Base-by-base conservation (phyloP, 1,284 basidiomycete genomes). In the Mrakiaceae sp. region DNA sequence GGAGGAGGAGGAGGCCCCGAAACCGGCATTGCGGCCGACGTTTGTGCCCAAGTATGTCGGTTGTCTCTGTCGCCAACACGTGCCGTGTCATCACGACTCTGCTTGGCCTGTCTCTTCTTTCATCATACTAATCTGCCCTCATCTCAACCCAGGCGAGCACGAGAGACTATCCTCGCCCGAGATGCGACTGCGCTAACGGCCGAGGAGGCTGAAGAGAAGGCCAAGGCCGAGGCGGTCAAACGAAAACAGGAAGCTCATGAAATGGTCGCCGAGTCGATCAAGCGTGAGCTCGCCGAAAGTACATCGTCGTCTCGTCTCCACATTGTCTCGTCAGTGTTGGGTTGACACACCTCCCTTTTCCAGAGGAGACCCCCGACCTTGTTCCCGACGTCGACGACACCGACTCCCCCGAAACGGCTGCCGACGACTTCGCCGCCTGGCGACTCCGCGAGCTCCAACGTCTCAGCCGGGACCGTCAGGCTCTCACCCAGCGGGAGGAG, bases 391-490 rank as follows among this genome's bases (percentile, higher is more conserved):
- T 98, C 0, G 94, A 98, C 77, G 96, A 98, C 75, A 89, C 90
- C 1, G 96, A 99, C 72, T 40, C 43, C 43, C 43, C 43, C 39
- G 42, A 40, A 39, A 94, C 89, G 1, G 74, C 94, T 58, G 50
- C 62, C 4, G 94, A 98, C 72, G 96, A 99, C 76, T 99, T 99
- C 70, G 90, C 95, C 71, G 90, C 88, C 0, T 99, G 96, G 96
- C 84, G 93, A 61, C 76, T 95, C 56, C 84, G 96, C 65, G 96
- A 99, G 74, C 82, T 98, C 4, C 85, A 82, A 27, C 84, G 96
- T 61, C 87, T 99, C 67, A 88, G 94, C 74, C 84, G 87, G 63
- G 93, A 98, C 76, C 90, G 90, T 74, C 88, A 94, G 71, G 88
- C 86, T 0, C 84, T 88, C 67, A 74, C 88, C 5, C 81, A 78